Evolutionary conservation across 768 basidiomycete genomes (phyloP), one percentile per base, ranked within the genome.

Genomic region (Nevesoporus exiguus): DNA sequence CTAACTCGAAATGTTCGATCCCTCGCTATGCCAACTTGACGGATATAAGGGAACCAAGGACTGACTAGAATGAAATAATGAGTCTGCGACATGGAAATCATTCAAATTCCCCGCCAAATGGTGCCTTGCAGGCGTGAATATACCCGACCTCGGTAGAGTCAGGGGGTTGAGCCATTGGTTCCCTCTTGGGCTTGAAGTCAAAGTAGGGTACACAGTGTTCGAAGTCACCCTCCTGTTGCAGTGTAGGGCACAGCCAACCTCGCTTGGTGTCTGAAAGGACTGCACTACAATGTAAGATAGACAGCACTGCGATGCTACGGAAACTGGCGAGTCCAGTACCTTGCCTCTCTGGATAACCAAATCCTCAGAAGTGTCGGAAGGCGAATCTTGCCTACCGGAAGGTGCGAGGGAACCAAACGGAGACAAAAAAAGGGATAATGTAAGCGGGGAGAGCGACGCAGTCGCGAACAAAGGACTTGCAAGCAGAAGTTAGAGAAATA

Each of bases 201-300:
- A 59, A 31, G 25, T 22, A 46, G 29, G 55, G 10, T n/a, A 19
- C 24, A 30, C 41, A 21, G 31, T 46, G 36, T 22, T 27, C 33
- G 48, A 52, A 36, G 27, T 14, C 21, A 39, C 40, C 31, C 14
- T 51, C 27, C 29, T 27, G 46, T 47, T 48, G 47, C 25, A 29
- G 19, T 22, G 51, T 13, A 39, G 27, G 37, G 27, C 48, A 25
- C 25, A 21, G 36, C 19, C 24, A 27, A 61, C 43, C 30, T 55
- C 54, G 42, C 62, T 64, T 2, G 70, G 66, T 11, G 65, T 61
- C 73, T 76, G 55, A 19, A 50, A 49, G 42, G 21, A 34, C 39
- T n/a, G 52, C 61, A n/a, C 39, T 52, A 76, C 75, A 43, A 67
- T 65, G 37, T 51, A 48, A 39, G 62, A 57, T 19, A 68, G 36